Percentiles rank a stretch among this genome's conserved stretches.
These are phyloP conservation scores for Penicillium cosmopolitanum DNA, from an alignment of 495 filamentous ascomycete genomes.

Conservation along the genomic window DNA sequence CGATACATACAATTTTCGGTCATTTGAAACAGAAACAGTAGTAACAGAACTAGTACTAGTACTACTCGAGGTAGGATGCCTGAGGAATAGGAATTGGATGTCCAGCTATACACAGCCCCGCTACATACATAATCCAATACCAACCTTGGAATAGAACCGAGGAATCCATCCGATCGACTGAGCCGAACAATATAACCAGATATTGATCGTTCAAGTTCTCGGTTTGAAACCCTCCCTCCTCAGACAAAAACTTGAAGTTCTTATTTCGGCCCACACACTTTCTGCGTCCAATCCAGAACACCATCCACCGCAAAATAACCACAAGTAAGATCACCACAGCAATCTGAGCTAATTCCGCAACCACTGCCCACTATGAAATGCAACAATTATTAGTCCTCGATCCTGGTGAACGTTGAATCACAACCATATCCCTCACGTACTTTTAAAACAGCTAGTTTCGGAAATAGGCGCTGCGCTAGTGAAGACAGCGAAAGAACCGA, in stretches of 20 bases:
- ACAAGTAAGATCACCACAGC: conserved; percentile 4
- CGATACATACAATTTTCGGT: background rate
- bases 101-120: conserved; percentile 7
- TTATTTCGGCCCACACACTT: conserved; percentile 6
- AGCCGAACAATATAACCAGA: conserved; percentile 1
- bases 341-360: conserved; percentile 2
- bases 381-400: background rate
- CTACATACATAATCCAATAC: conserved; percentile 8
- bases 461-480: background rate
- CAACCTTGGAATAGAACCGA: background rate
- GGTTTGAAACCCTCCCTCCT: background rate
- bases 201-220: background rate
- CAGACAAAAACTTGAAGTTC: background rate
- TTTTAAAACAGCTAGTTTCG: conserved; percentile 3
- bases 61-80: background rate
- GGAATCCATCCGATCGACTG: background rate
- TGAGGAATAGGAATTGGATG: conserved; percentile 4
- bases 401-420: background rate
- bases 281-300: conserved; percentile 4
- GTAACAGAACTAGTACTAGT: background rate
- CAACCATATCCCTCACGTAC: background rate
- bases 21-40: background rate
- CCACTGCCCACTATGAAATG: background rate
- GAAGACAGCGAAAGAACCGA: conserved; percentile 2
- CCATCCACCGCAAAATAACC: conserved; percentile 5